phyloP scores from a whole-genome alignment of 73 alveolate genomes.

The Paramecium bursaria region DNA sequence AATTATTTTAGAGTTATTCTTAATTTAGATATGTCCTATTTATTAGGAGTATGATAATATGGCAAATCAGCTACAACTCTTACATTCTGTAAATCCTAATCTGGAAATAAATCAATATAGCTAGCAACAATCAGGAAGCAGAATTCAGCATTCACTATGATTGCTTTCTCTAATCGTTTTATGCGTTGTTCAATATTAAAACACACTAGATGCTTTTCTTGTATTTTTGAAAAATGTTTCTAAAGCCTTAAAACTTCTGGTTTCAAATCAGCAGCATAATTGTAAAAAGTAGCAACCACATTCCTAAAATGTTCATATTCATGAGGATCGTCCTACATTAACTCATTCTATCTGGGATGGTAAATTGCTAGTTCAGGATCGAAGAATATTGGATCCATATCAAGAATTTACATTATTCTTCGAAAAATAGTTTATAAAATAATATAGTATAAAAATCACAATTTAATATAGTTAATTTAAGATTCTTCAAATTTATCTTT shows the following conservation, averaged over 20 bases:
- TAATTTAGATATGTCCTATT: constrained; percentile 70
- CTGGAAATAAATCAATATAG: constrained; percentile 51
- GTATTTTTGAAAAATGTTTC: neutral
- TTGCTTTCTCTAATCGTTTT: constrained; percentile 34
- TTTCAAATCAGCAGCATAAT: constrained; percentile 42
- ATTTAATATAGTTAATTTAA: too few relatives aligned
- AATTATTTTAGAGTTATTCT: constrained; percentile 91
- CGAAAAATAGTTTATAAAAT: too few relatives aligned
- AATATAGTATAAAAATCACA: too few relatives aligned
- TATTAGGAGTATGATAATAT: constrained; percentile 30
- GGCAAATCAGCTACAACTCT: constrained; percentile 48
- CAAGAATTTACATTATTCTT: constrained; percentile 5
- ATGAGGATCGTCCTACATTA: neutral
- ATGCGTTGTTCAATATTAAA: constrained; percentile 57
- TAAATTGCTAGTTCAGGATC: constrained; percentile 39
- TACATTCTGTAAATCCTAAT: constrained; percentile 50
- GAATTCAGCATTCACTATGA: constrained; percentile 55
- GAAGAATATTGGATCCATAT: constrained; percentile 41
- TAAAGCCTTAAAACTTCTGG: neutral
- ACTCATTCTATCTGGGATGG: constrained; percentile 38
- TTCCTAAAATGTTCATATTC: constrained; percentile 35
- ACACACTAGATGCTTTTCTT: neutral
- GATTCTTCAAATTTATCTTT: too few relatives aligned
- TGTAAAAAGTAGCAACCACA: constrained; percentile 27
- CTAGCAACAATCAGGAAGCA: constrained; percentile 59